phyloP scores from a whole-genome alignment of 148 eudicot genomes.

The Fagopyrum tataricum region DNA sequence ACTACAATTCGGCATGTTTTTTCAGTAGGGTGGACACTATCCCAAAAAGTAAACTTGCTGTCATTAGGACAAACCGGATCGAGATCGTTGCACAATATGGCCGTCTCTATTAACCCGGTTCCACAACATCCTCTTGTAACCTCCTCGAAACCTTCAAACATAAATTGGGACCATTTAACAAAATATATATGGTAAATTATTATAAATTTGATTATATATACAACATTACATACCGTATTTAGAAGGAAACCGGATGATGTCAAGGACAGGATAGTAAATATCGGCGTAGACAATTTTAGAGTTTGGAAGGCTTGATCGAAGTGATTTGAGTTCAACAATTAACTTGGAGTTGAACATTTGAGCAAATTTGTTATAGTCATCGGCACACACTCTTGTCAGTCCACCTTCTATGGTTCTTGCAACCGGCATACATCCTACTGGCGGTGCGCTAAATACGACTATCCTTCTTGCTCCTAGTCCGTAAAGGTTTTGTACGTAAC shows the following conservation, averaged over 20 bases:
- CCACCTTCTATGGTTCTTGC: slow-evolving; percentile 60
- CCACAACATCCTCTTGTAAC: too few relatives aligned
- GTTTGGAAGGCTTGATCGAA: slow-evolving; percentile 20
- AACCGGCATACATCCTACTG: slow-evolving; percentile 55
- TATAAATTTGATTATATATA: too few relatives aligned
- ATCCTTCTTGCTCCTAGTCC: slow-evolving; percentile 52
- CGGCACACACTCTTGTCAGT: slow-evolving; percentile 20
- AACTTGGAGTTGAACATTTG: slow-evolving; percentile 43
- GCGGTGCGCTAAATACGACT: slow-evolving; percentile 39
- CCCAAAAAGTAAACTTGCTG: too few relatives aligned
- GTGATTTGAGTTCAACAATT: slow-evolving; percentile 19
- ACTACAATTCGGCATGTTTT: too few relatives aligned
- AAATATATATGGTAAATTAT: too few relatives aligned
- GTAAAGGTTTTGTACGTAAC: slow-evolving; percentile 29
- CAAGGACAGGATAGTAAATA: slow-evolving; percentile 33
- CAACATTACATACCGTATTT: slow-evolving; percentile 8
- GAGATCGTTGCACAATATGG: too few relatives aligned
- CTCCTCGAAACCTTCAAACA: too few relatives aligned
- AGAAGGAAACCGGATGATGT: slow-evolving; percentile 31
- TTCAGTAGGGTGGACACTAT: too few relatives aligned
- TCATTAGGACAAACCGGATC: too few relatives aligned
- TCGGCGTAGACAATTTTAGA: slow-evolving; percentile 49
- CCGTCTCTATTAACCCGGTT: too few relatives aligned
- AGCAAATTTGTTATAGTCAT: slow-evolving; percentile 29
- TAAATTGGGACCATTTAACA: too few relatives aligned